phyloP scores from a whole-genome alignment of 805 yeast species.

The Kregervanrija pseudodelftensis region DNA sequence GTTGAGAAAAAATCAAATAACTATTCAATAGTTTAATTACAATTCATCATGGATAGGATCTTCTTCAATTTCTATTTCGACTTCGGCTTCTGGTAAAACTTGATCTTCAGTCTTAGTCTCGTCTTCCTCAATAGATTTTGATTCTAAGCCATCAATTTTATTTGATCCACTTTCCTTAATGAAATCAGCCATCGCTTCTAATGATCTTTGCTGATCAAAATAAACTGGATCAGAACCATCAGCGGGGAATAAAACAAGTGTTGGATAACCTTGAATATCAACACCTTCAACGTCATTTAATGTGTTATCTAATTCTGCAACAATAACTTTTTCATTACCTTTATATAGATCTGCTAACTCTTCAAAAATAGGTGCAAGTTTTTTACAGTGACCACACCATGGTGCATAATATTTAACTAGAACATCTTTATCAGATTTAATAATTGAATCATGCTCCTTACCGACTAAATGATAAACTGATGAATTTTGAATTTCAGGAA shows the following conservation, averaged over 20 bases:
- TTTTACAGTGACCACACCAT: slow-evolving; percentile 97
- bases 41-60: slow-evolving; percentile 14
- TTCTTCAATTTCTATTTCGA: slow-evolving; percentile 3
- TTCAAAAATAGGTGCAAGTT: slow-evolving; percentile 80
- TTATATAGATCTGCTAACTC: slow-evolving; percentile 70
- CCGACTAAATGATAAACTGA: slow-evolving; percentile 71
- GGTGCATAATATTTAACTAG: slow-evolving; percentile 92
- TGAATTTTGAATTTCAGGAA: slow-evolving; percentile 76
- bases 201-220: slow-evolving; percentile 65
- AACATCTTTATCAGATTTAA: slow-evolving; percentile 59
- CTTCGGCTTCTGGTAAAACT: slow-evolving; percentile 25
- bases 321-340: slow-evolving; percentile 47
- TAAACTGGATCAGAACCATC: slow-evolving; percentile 57
- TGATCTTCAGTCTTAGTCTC: slow-evolving; percentile 12
- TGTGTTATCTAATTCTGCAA: slow-evolving; percentile 89
- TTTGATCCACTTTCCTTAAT: slow-evolving; percentile 61
- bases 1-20: no score
- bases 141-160: slow-evolving; percentile 47
- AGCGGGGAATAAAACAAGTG: slow-evolving; percentile 86
- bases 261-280: slow-evolving; percentile 86
- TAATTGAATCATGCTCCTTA: slow-evolving; percentile 66
- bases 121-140: slow-evolving; percentile 13
- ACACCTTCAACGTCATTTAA: slow-evolving; percentile 74
- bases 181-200: slow-evolving; percentile 64
- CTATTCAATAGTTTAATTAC: slow-evolving; percentile 3